These are phyloP conservation scores for Singerocomus rubriflavus DNA, from an alignment of 1,284 basidiomycete genomes.

Conservation along the genomic window DNA sequence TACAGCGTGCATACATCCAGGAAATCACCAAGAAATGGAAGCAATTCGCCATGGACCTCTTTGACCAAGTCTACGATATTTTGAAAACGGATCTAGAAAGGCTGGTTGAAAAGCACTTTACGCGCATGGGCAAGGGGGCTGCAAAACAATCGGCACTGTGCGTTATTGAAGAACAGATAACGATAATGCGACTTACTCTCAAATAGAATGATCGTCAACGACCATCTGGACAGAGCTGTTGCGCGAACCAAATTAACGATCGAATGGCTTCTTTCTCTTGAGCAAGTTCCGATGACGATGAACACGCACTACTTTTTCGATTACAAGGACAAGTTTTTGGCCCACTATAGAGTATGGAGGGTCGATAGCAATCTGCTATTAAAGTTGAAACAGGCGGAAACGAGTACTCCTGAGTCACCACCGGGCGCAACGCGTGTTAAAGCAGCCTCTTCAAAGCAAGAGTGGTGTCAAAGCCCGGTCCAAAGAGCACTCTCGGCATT, in stretches of 20 bases:
- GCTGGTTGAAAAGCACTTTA: conserved; percentile 47
- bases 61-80: conserved; percentile 40
- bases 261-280: not conserved
- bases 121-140: not conserved
- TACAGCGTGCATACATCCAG: conserved; percentile 49
- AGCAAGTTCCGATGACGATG: not conserved
- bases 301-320: conserved; percentile 1
- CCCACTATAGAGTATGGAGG: too few relatives aligned
- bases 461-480: not conserved
- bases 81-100: conserved; percentile 38
- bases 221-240: not conserved
- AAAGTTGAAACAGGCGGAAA: not conserved
- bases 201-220: not conserved
- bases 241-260: not conserved
- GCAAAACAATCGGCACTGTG: not conserved
- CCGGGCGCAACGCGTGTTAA: too few relatives aligned
- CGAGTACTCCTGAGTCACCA: not conserved
- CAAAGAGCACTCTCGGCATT: too few relatives aligned
- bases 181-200: not conserved
- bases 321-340: not conserved
- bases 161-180: not conserved
- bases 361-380: not conserved
- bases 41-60: conserved; percentile 42
- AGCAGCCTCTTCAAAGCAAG: not conserved
- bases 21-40: conserved; percentile 47